These are phyloP conservation scores for Ulmus americana DNA, from an alignment of 331 rosid species.

Conservation along the genomic window DNA sequence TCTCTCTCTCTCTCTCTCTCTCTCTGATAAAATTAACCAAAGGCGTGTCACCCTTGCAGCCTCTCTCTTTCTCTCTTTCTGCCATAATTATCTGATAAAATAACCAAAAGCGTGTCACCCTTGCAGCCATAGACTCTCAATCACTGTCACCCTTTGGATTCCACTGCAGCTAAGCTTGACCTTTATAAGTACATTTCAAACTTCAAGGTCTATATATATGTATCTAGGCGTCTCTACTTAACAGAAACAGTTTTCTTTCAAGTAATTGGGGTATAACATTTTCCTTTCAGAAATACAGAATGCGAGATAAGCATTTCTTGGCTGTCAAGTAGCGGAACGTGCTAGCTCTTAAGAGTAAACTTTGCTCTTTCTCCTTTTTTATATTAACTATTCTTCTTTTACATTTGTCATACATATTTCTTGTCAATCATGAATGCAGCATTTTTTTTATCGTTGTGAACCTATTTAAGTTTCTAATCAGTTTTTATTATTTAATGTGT, in stretches of 20 bases:
- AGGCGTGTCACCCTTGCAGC: too few relatives aligned
- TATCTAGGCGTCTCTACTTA: background rate
- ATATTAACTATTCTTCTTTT: too few relatives aligned
- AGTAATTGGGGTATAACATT: too few relatives aligned
- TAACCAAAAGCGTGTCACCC: conserved; percentile 48
- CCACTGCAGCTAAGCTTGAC: background rate
- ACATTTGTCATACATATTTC: too few relatives aligned
- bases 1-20: too few relatives aligned
- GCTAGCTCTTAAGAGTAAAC: background rate
- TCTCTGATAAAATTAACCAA: too few relatives aligned
- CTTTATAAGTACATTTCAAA: conserved; percentile 1
- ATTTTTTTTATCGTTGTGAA: too few relatives aligned
- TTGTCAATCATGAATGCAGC: too few relatives aligned
- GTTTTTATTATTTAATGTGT: too few relatives aligned
- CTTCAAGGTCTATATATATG: background rate
- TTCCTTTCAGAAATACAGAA: conserved; percentile 4
- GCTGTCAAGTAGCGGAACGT: background rate
- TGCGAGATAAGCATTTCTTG: background rate
- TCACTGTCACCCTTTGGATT: conserved; percentile 10
- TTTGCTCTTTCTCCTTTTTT: too few relatives aligned
- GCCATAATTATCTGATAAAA: conserved; percentile 28
- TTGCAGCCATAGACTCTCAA: conserved; percentile 39
- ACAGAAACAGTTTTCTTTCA: too few relatives aligned
- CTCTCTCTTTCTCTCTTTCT: background rate
- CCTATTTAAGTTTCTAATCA: too few relatives aligned